phyloP scores from a whole-genome alignment of 108 stramenopile species.

The Epipyxis sp. region DNA sequence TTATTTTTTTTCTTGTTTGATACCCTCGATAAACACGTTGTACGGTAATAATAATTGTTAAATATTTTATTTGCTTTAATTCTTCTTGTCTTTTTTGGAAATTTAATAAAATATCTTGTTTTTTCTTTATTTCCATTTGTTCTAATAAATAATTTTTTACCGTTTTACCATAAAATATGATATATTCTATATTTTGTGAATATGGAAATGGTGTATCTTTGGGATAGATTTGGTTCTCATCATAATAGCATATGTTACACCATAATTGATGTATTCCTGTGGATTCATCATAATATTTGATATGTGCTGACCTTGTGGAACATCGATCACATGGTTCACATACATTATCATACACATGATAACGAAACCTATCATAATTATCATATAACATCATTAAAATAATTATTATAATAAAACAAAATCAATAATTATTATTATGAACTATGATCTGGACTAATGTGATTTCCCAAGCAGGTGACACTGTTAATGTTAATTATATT shows the following conservation, averaged over 20 bases:
- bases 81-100: not conserved
- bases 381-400: too few relatives aligned
- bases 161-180: not conserved
- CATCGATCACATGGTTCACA: constrained; percentile 2
- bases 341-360: not conserved
- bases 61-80: not conserved
- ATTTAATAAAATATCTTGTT: not conserved
- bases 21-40: constrained; percentile 11
- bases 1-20: not conserved
- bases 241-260: not conserved
- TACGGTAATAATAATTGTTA: not conserved
- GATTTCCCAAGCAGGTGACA: too few relatives aligned
- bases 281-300: not conserved
- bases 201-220: too few relatives aligned
- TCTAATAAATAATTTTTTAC: not conserved
- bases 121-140: not conserved
- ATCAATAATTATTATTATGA: too few relatives aligned
- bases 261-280: too few relatives aligned
- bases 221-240: too few relatives aligned
- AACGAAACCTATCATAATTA: not conserved
- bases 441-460: too few relatives aligned
- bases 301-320: not conserved
- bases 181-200: not conserved
- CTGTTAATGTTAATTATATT: too few relatives aligned
- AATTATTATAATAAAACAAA: too few relatives aligned